These are phyloP conservation scores for Penicillium vulpinum DNA, from an alignment of 2,329 filamentous ascomycete species.

Conservation along the genomic window DNA sequence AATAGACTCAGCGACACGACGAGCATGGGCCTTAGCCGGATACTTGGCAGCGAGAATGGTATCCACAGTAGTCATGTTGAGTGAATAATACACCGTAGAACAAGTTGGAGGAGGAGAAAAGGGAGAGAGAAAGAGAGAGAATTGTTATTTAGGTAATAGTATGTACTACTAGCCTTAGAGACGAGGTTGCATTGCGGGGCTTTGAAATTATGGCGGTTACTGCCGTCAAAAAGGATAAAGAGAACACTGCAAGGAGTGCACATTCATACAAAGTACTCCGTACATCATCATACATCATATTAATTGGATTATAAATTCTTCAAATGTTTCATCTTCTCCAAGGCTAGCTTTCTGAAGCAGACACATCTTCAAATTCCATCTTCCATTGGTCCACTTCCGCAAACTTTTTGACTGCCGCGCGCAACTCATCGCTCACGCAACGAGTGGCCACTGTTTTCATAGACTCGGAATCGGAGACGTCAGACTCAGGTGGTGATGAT, in stretches of 20 bases:
- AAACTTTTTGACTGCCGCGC: constrained; percentile 40
- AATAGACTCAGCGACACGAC: constrained; percentile 78
- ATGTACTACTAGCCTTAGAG: no score
- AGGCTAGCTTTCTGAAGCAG: constrained; percentile 27
- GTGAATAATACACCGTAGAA: no score
- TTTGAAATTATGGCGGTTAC: constrained; percentile 5
- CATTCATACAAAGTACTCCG: no score
- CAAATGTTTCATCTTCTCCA: neutral
- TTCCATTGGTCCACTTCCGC: constrained; percentile 45
- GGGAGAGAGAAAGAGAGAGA: neutral
- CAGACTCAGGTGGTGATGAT: constrained; percentile 36
- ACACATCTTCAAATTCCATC: constrained; percentile 47
- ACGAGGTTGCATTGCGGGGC: constrained; percentile 25
- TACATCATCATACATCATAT: neutral
- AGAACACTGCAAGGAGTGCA: no score
- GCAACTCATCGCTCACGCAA: constrained; percentile 40
- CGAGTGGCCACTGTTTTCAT: constrained; percentile 12
- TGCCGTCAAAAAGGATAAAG: neutral
- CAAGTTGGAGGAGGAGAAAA: no score
- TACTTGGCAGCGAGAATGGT: constrained; percentile 60
- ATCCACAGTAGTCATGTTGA: constrained; percentile 35
- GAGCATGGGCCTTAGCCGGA: constrained; percentile 84
- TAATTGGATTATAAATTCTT: neutral
- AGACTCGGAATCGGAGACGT: constrained; percentile 29
- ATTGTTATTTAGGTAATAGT: constrained; percentile 2